Conservation (phyloP, 768 basidiomycete genomes). For the Crucibulum laeve region DNA sequence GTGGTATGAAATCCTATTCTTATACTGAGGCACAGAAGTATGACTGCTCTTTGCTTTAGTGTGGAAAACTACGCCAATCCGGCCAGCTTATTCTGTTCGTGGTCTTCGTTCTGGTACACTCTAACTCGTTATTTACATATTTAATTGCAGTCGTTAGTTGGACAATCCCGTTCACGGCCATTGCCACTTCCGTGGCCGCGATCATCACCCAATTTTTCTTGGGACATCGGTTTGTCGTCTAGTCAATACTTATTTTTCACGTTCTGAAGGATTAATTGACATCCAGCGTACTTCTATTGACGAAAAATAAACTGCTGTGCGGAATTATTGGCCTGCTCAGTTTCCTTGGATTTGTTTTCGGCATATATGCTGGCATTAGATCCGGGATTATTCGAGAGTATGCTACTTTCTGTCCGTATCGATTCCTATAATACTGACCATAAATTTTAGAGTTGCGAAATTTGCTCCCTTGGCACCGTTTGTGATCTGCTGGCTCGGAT, state of each 20-base stretch:
- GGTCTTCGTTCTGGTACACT: not conserved
- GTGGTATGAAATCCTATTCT: slow-evolving; percentile 10
- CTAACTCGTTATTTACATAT: not conserved
- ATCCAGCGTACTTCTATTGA: slow-evolving; percentile 13
- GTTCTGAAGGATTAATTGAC: slow-evolving; percentile 8
- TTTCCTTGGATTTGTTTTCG: slow-evolving; percentile 31
- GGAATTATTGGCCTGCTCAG: slow-evolving; percentile 23
- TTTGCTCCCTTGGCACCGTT: slow-evolving; percentile 29
- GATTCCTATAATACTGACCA: not conserved
- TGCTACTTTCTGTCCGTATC: slow-evolving; percentile 5
- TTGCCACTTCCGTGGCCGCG: slow-evolving; percentile 38
- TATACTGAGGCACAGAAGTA: not conserved
- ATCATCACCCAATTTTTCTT: slow-evolving; percentile 44
- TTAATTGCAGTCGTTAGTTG: slow-evolving; percentile 28
- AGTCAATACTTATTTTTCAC: slow-evolving; percentile 3
- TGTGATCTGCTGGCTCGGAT: slow-evolving; percentile 38
- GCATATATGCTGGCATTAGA: slow-evolving; percentile 30
- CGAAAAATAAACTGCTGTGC: slow-evolving; percentile 22
- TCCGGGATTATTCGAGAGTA: slow-evolving; percentile 33
- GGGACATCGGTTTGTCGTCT: slow-evolving; percentile 25
- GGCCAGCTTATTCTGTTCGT: slow-evolving; percentile 20
- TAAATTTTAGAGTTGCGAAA: slow-evolving; percentile 24
- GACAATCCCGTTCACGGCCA: slow-evolving; percentile 44
- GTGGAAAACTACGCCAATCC: slow-evolving; percentile 29
- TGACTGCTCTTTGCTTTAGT: slow-evolving; percentile 10